Evolutionary conservation across 768 basidiomycete species (phyloP), one percentile per base, ranked within the genome.

Genomic region (Serendipita sp.): DNA sequence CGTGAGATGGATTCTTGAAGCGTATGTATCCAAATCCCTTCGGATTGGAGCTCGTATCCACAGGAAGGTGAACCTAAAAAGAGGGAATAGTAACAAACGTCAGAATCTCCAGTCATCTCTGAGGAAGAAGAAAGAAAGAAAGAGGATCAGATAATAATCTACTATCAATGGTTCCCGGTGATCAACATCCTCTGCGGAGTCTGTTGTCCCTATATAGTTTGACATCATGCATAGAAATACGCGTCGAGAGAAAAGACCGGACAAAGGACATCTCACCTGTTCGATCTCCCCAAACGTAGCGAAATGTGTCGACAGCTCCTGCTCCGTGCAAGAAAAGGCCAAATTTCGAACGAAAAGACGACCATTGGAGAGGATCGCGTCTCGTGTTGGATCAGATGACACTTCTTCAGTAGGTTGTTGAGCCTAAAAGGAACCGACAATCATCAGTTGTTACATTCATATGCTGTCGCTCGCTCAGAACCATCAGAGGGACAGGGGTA

Each of bases 291-390:
- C 94, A 71, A 82, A 90, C 0, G 80, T 76, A 2, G 74, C 72
- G 72, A 93, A 92, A 1, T 85, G 77, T 11, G 79, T 78, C 2
- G 73, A 70, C 0, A 98, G 74, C 60, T 96, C 92, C 1, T 77
- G 73, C 16, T 87, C 81, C 4, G 86, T 86, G 65, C 88, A 90
- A 0, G 86, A 82, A 70, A 92, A 98, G 0, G 92, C 79, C n/a
- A 99, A 74, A 71, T 98, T 99, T n/a, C 96, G 90, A 3, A 99
- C 76, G 71, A 98, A 98, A 1, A 98, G 76, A 3, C 94, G 83
- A 0, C 83, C 80, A 0, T 92, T 94, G 65, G 81, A 79, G 3
- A 86, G 75, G 63, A 95, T 86, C 1, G 84, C 82, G 34, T 73
- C 69, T 66, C 75, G 75, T 1, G 69, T 68, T 2, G 73, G 68